Base-by-base conservation (phyloP, 176 grass and related monocot species). In the Themeda triandra region DNA sequence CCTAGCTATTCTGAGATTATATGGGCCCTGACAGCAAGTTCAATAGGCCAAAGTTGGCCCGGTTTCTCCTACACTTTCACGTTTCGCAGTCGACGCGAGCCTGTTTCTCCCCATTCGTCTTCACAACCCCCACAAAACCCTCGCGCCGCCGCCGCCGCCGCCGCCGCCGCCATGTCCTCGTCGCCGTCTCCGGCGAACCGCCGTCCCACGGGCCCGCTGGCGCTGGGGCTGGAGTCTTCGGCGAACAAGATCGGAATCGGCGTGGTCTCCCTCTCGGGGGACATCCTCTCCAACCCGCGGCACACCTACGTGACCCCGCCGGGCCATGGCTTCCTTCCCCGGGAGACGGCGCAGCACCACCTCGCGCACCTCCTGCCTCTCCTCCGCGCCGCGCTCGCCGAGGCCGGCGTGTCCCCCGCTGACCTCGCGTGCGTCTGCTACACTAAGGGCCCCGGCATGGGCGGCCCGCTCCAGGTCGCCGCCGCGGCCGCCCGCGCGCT, bases 241-340 rank as follows among this genome's bases (percentile, higher is more conserved):
- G 96, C 93, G 13, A 96, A 99, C 81, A 99, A 99, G 86, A 95
- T 98, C 11, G 89, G 91, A 3, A 90, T 95, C 30, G 96, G 96
- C 1, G 81, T 96, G 60, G 96, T 95, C 25, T 89, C 93, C 32
- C 90, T 99, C 21, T 89, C 92, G 6, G 93, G 96, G 4, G 64
- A 87, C 31, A 96, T 96, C 81, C 89, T 99, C 11, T 95, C 96
- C 18, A 99, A 99, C 75, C 93, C 91, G 7, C 93, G 93, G n/a
- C 91, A 96, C 81, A 95, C 93, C 65, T 99, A 99, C 89, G 85
- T 99, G 66, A 99, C 93, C 9, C 93, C 91, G 33, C 96, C 96
- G 15, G 93, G 96, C 30, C 96, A 98, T 48, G 93, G 96, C 30
- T 96, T 98, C 86, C 91, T 98, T 6, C 91, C 93, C 27, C 91